Conservation (phyloP, 2,329 filamentous ascomycete genomes). For the Clonostachys sp. region DNA sequence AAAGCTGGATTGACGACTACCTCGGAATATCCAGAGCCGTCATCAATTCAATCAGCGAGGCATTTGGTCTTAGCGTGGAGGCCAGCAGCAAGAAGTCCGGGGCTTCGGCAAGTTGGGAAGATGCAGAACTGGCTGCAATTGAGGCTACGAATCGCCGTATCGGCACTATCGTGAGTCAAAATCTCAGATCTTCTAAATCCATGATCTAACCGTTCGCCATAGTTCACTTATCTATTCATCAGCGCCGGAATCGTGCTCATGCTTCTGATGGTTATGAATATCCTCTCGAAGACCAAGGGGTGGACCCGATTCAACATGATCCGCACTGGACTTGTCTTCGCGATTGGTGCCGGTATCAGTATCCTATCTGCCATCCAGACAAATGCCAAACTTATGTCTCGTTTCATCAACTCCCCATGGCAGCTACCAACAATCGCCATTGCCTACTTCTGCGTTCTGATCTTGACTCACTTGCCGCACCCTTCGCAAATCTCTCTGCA, state of each 20-base stretch:
- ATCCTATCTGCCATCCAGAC: constrained; percentile 17
- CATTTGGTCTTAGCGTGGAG: constrained; percentile 4
- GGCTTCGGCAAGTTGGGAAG: constrained; percentile 9
- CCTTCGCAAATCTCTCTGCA: neutral
- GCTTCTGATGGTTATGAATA: constrained; percentile 21
- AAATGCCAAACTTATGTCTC: constrained; percentile 2
- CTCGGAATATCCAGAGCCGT: constrained; percentile 13
- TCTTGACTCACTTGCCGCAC: constrained; percentile 17
- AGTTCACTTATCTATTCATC: constrained; percentile 26
- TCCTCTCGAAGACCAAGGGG: constrained; percentile 18
- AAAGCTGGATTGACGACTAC: constrained; percentile 38
- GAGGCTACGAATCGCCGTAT: neutral
- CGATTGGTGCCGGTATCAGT: constrained; percentile 19
- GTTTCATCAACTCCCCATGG: constrained; percentile 19
- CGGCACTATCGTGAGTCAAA: constrained; percentile 9
- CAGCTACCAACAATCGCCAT: constrained; percentile 23
- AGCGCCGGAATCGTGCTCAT: constrained; percentile 19
- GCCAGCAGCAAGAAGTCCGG: neutral
- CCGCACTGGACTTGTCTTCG: constrained; percentile 18
- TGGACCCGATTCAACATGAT: constrained; percentile 23
- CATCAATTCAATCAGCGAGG: constrained; percentile 5
- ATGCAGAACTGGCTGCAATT: constrained; percentile 7
- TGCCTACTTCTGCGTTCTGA: constrained; percentile 22
- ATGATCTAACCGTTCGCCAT: too few species aligned
- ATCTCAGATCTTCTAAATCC: constrained; percentile 7